Conservation (phyloP, 257 asterid species). For the Penstemon davidsonii region DNA sequence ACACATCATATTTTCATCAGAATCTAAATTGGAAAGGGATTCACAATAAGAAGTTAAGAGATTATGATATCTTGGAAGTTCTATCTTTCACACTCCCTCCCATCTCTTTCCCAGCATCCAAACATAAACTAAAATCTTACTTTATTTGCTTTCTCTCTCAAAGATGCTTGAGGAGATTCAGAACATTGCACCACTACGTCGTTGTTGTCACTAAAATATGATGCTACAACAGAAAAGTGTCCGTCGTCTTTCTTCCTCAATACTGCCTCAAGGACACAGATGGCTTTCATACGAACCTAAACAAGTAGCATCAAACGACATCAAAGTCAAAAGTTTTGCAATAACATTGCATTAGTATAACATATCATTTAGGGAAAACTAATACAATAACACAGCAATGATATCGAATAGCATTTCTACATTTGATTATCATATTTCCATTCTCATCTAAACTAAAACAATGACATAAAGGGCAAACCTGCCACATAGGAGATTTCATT, state of each 20-base stretch:
- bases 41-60: constrained; percentile 1
- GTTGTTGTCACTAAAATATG: constrained; percentile 69
- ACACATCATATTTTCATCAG: constrained; percentile 1
- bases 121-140: constrained; percentile 41
- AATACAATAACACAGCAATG: constrained; percentile 12
- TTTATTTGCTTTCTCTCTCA: constrained; percentile 94
- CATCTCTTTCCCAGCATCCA: constrained; percentile 4
- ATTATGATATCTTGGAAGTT: background rate
- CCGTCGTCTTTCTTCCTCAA: constrained; percentile 78
- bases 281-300: constrained; percentile 93
- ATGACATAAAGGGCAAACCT: constrained; percentile 51
- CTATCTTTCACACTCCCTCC: constrained; percentile 10
- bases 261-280: constrained; percentile 88
- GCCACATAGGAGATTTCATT: constrained; percentile 88
- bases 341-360: background rate
- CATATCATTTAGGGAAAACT: constrained; percentile 6
- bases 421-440: constrained; percentile 9
- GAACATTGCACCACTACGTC: constrained; percentile 74
- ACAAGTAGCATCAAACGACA: constrained; percentile 31
- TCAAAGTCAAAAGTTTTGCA: constrained; percentile 1
- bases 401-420: constrained; percentile 6
- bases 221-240: constrained; percentile 53
- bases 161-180: constrained; percentile 95
- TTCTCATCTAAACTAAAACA: constrained; percentile 19
- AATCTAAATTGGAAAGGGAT: constrained; percentile 18